Base-by-base conservation (phyloP, 2,329 filamentous ascomycete species). In the Claviceps quebecensis region DNA sequence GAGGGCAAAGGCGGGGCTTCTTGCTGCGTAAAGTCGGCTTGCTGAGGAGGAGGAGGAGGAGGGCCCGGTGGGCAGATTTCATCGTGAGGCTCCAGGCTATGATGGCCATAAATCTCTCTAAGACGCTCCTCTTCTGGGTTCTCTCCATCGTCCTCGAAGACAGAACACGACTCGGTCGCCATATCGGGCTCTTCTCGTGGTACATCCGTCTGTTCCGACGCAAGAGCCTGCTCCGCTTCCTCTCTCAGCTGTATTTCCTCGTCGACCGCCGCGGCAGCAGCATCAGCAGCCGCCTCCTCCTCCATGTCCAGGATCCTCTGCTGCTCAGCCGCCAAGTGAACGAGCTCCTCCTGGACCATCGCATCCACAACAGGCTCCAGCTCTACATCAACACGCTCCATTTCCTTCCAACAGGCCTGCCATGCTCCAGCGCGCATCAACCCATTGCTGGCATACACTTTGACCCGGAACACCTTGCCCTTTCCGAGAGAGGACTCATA, bases 301-400 rank as follows among this genome's bases (percentile, higher is more conserved):
- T 61, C 54, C 58, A 60, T 60, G 44, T 61, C 67, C 48, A 69
- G 48, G 50, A 61, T 65, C 50, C 63, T 68, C 63, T 77, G 69
- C 52, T 72, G 69, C 38, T 70, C 66, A 7, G 68, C 66, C 39
- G 70, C 71, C 8, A 83, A 66, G n/a, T 69, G 69, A 53, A 81
- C 77, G 19, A 89, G 68, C 56, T 81, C 78, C 17, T 75, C 74
- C 50, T 81, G 74, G 13, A 84, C 62, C 1, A 72, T 67, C 0
- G 77, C 65, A 17, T 81, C 77, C 11, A 89, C 75, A 61, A 83
- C 78, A 3, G 93, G 86, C 59, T 86, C 80, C 49, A 98, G 80
- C 66, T 97, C 91, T 1, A 95, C 87, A 62, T 98, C 93, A 0
- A 97, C 87, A n/a, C 91, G 80, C 69, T 98, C 93, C 93, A 98